Base-by-base conservation (phyloP, 2,329 filamentous ascomycete species). In the Colletotrichum ledebouriae region DNA sequence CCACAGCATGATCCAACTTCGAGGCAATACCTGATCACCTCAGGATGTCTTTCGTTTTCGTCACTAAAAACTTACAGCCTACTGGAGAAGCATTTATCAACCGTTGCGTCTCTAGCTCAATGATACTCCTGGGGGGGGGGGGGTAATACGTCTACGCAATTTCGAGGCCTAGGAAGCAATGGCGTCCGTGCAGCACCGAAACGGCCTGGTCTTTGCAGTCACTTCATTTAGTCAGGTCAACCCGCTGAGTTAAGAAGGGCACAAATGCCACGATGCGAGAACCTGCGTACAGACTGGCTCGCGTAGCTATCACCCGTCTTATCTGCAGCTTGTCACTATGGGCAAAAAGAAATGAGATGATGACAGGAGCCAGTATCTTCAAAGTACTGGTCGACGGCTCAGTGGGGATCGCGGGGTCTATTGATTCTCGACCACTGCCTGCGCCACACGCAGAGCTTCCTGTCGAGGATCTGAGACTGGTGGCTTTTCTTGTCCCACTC, bases 391-490 rank as follows among this genome's bases (percentile, higher is more conserved):
- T 62, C 50, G 17, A 50, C 49, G 42, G 34, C 49, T 56, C 25
- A 41, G 58, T 67, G 58, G 59, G 46, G 65, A 64, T 58, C 59
- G 59, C 64, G 65, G 65, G 44, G 60, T 64, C 55, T 59, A 53
- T n/a, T 63, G 50, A 44, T 53, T 59, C 47, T 58, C 37, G 47
- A 58, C 65, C 59, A 29, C 29, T 47, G 47, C 33, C 63, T 62
- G 42, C 63, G 58, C 58, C 63, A 63, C 63, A 63, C 61, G 50
- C 61, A 63, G 33, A 41, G 52, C 61, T 63, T 50, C 61, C 46
- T 15, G 29, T 22, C 41, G 61, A 29, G 46, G 34, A 50, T 60
- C 49, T 11, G 44, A 44, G 46, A 53, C 44, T 64, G 59, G 57
- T 53, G 49, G 39, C 57, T 53, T 66, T 55, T 55, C 29, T 62